Conservation (phyloP, 305 asterid genomes). For the Fraxinus nigra region DNA sequence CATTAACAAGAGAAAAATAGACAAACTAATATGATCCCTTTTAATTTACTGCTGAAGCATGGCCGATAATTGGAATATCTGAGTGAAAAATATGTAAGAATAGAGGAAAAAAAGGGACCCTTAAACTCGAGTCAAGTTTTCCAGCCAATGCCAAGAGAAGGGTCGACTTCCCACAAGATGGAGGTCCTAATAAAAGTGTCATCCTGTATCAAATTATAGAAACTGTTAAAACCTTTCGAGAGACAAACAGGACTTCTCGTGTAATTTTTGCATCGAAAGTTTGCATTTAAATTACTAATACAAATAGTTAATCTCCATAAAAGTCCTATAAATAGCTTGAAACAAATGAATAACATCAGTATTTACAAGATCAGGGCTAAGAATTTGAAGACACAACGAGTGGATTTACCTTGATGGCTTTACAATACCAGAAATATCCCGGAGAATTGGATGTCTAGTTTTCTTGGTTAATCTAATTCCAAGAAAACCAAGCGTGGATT, state of each 20-base stretch:
- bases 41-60: neutral
- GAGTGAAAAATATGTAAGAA: neutral
- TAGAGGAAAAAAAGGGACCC: constrained; percentile 27
- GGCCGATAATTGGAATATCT: neutral
- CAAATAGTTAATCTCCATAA: neutral
- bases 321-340: neutral
- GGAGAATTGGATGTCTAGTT: constrained; percentile 49
- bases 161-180: constrained; percentile 60
- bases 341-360: neutral
- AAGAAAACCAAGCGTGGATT: constrained; percentile 34
- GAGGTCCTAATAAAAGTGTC: constrained; percentile 66
- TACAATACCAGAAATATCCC: constrained; percentile 52
- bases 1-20: neutral
- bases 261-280: neutral
- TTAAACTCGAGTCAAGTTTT: constrained; percentile 49
- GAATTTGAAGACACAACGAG: neutral
- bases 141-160: constrained; percentile 64
- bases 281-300: neutral
- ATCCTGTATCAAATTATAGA: constrained; percentile 36
- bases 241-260: neutral
- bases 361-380: neutral
- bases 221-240: neutral
- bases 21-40: neutral
- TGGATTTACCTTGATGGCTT: constrained; percentile 54
- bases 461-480: constrained; percentile 44